Percentiles rank a stretch among this genome's conserved stretches.
These are phyloP conservation scores for Porogramme epimiltina DNA, from an alignment of 1,284 basidiomycete genomes.

Conservation along the genomic window DNA sequence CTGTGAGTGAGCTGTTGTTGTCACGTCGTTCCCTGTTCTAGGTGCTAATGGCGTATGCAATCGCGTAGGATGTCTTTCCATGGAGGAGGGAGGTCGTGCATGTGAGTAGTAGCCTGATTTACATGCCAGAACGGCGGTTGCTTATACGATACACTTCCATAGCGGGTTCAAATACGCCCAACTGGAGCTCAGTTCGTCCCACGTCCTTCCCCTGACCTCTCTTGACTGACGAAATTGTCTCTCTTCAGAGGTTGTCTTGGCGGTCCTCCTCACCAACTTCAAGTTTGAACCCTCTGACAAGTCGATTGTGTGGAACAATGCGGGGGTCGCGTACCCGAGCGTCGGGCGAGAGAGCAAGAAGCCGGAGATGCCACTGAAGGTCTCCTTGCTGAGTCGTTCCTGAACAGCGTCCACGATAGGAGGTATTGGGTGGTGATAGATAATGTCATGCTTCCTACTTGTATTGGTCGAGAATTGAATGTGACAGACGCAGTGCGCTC, in stretches of 20 bases:
- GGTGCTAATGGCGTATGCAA: neutral
- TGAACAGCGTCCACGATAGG: too few species aligned
- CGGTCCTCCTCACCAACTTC: conserved; percentile 17
- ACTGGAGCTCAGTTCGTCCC: conserved; percentile 32
- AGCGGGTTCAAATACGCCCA: conserved; percentile 36
- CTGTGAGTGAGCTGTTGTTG: neutral
- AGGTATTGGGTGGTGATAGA: too few species aligned
- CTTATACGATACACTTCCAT: too few species aligned
- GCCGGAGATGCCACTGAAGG: conserved; percentile 15
- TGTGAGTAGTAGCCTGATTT: conserved; percentile 20
- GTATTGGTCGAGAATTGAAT: too few species aligned
- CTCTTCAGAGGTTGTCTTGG: conserved; percentile 17
- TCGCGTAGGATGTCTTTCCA: conserved; percentile 33
- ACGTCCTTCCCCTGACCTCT: neutral
- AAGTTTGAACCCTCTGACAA: conserved; percentile 15
- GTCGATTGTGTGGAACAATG: conserved; percentile 16
- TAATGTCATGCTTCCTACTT: too few species aligned
- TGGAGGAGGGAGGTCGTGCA: conserved; percentile 33
- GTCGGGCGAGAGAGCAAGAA: conserved; percentile 10
- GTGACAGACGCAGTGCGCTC: too few species aligned
- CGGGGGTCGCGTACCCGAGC: conserved; percentile 17
- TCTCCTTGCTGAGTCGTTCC: conserved; percentile 1
- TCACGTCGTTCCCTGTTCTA: neutral
- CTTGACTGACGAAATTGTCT: neutral
- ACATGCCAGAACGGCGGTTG: neutral